Base-by-base conservation (phyloP, 306 rosid genomes). In the Trichosanthes truncata region DNA sequence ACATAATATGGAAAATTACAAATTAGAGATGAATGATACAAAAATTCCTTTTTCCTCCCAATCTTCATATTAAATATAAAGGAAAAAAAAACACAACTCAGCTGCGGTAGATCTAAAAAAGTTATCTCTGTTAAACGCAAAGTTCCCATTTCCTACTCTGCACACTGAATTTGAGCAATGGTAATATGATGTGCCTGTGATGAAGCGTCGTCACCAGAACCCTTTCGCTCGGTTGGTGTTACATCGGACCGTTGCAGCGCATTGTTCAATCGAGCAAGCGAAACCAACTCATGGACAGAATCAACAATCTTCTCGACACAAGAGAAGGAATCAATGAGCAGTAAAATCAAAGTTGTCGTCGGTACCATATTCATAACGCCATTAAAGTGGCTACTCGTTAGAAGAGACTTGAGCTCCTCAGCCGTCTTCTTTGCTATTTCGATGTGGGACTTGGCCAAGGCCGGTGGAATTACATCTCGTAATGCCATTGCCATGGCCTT, bases 401-500 rank as follows among this genome's bases (percentile, higher is more conserved):
- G 29, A 18, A 66, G 17, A 36, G 48, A 9, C 49, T 17, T 36
- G 15, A 66, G 48, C 23, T 18, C 74, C 3, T 36, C 29, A 1
- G 73, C 45, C 29, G 23, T 66, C 49, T 66, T 38, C 26, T 66
- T 66, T 3, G 73, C 73, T 20, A 3, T 36, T 20, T 66, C 3
- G 1, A 20, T 36, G 46, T 92, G 90, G 78, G 45, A 43, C 68
- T 81, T 84, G 6, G 92, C 90, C 3, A 74, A 15, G 18, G 85
- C 73, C 18, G 91, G 91, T 31, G 66, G 53, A 73, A 82, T 85
- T 97, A 91, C 91, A 77, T 83, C 79, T 80, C 85, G 84, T 43
- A 92, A 81, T 69, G 97, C 81, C n/a, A 80, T 35, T 31, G 90
- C 87, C 65, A 94, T 57, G 59, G 81, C 84, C 72, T 83, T 94